Base-by-base conservation (phyloP, 2,329 filamentous ascomycete species). In the Chrysosporium queenslandicum region DNA sequence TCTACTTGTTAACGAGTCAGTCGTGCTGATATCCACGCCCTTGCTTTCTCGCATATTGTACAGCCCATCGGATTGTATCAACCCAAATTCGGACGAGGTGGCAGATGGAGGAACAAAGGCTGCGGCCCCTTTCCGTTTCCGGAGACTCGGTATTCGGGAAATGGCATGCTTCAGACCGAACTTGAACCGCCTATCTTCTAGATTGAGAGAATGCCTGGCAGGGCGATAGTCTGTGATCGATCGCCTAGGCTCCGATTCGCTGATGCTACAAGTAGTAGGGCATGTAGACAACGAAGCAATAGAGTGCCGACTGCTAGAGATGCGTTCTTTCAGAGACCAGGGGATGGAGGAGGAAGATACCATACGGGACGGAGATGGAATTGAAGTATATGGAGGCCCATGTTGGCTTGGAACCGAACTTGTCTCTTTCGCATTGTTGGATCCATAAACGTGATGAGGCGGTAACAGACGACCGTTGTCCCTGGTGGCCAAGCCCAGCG, bases 251-350 rank as follows among this genome's bases (percentile, higher is more conserved):
- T 49, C 46, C 23, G 41, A 40, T 34, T 70, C 67, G 40, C 55
- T 65, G 2, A 66, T 68, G 53, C 65, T 66, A 50, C 62, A 69
- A 3, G 67, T 69, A 4, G 68, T 69, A 8, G 67, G 69, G 16
- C 67, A 65, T 6, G 68, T 71, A 4, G 68, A 71, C 4, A 65
- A 56, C 5, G 68, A 71, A 20, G 63, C 62, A 23, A 68, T 58
- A 36, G 69, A 71, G 36, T 67, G 66, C 21, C 63, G 60, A 56
- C 68, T 70, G 59, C 53, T 66, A 62, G 20, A 56, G 53, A 57
- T 32, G 34, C 46, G 45, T n/a, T 30, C 50, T 27, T 43, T 51
- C n/a, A 47, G 53, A 8, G 50, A 51, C 46, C 23, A 58, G 60
- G 39, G 62, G 59, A 30, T 64, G 65, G 32, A 61, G 58, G 41